Conservation (phyloP, 257 asterid genomes). For the Galeopsis tetrahit region DNA sequence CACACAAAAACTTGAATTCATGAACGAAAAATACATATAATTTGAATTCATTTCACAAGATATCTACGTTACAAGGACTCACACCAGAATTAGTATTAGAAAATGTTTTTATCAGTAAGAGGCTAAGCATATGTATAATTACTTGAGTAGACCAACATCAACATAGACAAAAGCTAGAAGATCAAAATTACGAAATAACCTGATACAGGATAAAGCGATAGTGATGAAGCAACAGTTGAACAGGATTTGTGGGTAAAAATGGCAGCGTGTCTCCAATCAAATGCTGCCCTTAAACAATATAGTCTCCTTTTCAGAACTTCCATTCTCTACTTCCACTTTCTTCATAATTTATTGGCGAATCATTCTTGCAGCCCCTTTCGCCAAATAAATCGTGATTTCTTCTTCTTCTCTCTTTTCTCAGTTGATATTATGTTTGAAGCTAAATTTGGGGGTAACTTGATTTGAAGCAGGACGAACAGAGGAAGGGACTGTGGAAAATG, state of each 20-base stretch:
- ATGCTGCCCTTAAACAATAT: background rate
- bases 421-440: background rate
- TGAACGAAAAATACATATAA: background rate
- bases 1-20: background rate
- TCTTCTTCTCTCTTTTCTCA: background rate
- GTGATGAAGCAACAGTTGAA: constrained; percentile 30
- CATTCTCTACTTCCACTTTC: constrained; percentile 24
- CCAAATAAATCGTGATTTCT: constrained; percentile 1
- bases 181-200: constrained; percentile 30
- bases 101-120: background rate
- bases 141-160: background rate
- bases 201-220: constrained; percentile 29
- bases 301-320: constrained; percentile 30
- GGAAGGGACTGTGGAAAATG: background rate
- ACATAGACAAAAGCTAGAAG: background rate
- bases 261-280: constrained; percentile 24
- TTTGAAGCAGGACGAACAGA: background rate
- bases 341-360: constrained; percentile 2
- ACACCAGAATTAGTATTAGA: background rate
- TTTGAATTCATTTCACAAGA: background rate
- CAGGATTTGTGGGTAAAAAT: constrained; percentile 25
- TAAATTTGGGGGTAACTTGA: background rate
- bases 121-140: background rate
- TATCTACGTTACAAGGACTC: background rate
- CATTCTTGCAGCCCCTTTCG: background rate